Conservation (phyloP, 805 yeast genomes). For the Zygosaccharomyces pseudorouxii region DNA sequence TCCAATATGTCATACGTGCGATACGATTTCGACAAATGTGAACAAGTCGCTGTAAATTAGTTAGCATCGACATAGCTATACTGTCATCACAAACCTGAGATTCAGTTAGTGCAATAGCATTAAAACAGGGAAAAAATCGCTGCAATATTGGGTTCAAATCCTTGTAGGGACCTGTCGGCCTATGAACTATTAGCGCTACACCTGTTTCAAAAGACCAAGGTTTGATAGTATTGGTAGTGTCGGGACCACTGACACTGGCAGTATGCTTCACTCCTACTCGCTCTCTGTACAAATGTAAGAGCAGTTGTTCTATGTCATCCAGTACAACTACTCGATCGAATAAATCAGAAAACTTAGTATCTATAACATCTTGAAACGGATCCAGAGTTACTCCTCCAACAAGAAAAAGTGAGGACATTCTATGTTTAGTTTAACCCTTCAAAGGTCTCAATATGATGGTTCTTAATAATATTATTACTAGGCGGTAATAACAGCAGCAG, state of each 20-base stretch:
- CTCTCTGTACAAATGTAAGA: slow-evolving; percentile 21
- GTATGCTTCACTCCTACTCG: slow-evolving; percentile 11
- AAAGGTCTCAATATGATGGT: not conserved
- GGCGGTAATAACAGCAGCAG: not conserved
- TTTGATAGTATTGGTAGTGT: slow-evolving; percentile 13
- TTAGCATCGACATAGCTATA: not conserved
- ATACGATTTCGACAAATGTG: slow-evolving; percentile 17
- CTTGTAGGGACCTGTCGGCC: slow-evolving; percentile 7
- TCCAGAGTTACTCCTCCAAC: slow-evolving; percentile 7
- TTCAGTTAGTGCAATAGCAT: slow-evolving; percentile 19
- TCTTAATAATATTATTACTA: not conserved
- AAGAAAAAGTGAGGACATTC: slow-evolving; percentile 19
- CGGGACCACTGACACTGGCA: not conserved
- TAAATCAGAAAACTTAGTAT: not conserved
- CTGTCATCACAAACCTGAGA: slow-evolving; percentile 6
- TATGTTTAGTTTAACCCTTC: not conserved
- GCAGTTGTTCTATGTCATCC: slow-evolving; percentile 14
- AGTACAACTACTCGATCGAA: slow-evolving; percentile 14
- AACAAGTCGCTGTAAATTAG: slow-evolving; percentile 6
- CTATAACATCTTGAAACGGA: slow-evolving; percentile 2
- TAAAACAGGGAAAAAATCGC: slow-evolving; percentile 26
- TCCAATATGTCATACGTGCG: slow-evolving; percentile 32
- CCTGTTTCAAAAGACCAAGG: slow-evolving; percentile 24
- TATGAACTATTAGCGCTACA: slow-evolving; percentile 23
- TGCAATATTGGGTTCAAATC: slow-evolving; percentile 14